phyloP scores from a whole-genome alignment of 1,284 basidiomycete species.

The Pascua sp. region DNA sequence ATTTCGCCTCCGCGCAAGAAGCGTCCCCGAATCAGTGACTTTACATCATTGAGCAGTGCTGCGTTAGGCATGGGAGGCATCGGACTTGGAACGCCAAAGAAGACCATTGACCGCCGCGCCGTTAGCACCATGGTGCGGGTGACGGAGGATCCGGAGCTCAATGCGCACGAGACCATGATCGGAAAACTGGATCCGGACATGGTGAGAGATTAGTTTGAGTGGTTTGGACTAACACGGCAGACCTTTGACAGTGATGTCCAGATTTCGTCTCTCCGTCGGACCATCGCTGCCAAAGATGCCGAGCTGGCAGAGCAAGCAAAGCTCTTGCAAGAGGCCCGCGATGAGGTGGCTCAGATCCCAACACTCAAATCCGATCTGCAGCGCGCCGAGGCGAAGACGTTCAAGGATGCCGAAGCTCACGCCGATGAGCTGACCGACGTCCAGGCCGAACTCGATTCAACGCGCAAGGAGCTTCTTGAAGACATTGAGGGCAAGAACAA shows the following conservation, averaged over 20 bases:
- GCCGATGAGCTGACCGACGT: conserved; percentile 22
- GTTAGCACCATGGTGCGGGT: conserved; percentile 41
- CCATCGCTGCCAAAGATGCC: conserved; percentile 30
- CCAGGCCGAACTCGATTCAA: conserved; percentile 29
- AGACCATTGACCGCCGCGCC: conserved; percentile 34
- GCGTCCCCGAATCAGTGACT: conserved; percentile 47
- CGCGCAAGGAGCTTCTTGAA: conserved; percentile 27
- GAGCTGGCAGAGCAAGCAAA: conserved; percentile 22
- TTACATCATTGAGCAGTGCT: conserved; percentile 22
- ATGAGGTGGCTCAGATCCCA: conserved; percentile 12
- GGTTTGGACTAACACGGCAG: conserved; percentile 6
- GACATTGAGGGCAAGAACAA: conserved; percentile 26
- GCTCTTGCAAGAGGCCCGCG: conserved; percentile 4
- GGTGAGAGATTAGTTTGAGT: not conserved
- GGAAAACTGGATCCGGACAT: conserved; percentile 11
- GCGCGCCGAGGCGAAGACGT: conserved; percentile 1
- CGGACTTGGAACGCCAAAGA: conserved; percentile 29
- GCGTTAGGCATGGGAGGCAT: conserved; percentile 25
- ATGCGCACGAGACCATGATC: conserved; percentile 12
- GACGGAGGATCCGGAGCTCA: conserved; percentile 20
- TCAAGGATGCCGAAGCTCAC: conserved; percentile 12
- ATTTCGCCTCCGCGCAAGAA: conserved; percentile 32
- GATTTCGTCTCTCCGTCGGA: conserved; percentile 29
- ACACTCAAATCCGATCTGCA: conserved; percentile 10
- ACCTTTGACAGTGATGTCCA: conserved; percentile 32